phyloP scores from a whole-genome alignment of 1,284 basidiomycete genomes.

The Trametes hirsuta region DNA sequence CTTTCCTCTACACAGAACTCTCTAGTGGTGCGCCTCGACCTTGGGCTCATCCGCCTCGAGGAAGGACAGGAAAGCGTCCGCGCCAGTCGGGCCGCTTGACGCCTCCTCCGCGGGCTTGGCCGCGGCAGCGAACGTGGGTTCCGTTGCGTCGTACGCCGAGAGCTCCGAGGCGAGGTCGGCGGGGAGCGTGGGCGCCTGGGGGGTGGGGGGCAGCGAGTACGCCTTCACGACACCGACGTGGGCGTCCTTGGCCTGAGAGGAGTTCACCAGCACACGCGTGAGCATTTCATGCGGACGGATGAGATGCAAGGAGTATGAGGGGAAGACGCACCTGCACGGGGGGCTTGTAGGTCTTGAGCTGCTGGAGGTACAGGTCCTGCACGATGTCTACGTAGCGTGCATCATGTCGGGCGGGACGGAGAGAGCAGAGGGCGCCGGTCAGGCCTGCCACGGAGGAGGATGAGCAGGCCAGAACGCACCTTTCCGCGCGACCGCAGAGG shows the following conservation, averaged over 20 bases:
- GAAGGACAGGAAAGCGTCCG: conserved; percentile 62
- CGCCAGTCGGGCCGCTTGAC: conserved; percentile 43
- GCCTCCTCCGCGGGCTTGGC: conserved; percentile 35
- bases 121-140: conserved; percentile 59
- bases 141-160: conserved; percentile 75
- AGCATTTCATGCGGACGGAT: conserved; percentile 10
- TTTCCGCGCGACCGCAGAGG: conserved; percentile 68
- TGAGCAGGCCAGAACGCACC: conserved; percentile 49
- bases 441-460: conserved; percentile 5
- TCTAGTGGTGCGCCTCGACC: conserved; percentile 55
- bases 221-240: conserved; percentile 81
- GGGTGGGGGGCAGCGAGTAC: conserved; percentile 69
- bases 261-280: conserved; percentile 3
- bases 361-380: conserved; percentile 89
- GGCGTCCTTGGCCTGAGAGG: conserved; percentile 75
- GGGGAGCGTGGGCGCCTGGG: conserved; percentile 73
- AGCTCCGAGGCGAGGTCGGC: conserved; percentile 83
- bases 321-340: conserved; percentile 50
- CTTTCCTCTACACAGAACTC: neutral
- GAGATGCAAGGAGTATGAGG: neutral
- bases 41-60: conserved; percentile 64
- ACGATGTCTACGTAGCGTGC: conserved; percentile 69
- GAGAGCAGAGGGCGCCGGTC: neutral
- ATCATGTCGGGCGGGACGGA: no score
- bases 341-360: conserved; percentile 90